Percentiles rank a stretch among this genome's conserved stretches.
These are phyloP conservation scores for Basidiobolus meristosporus DNA, from an alignment of 371 early-diverging fungal genomes.

Conservation along the genomic window DNA sequence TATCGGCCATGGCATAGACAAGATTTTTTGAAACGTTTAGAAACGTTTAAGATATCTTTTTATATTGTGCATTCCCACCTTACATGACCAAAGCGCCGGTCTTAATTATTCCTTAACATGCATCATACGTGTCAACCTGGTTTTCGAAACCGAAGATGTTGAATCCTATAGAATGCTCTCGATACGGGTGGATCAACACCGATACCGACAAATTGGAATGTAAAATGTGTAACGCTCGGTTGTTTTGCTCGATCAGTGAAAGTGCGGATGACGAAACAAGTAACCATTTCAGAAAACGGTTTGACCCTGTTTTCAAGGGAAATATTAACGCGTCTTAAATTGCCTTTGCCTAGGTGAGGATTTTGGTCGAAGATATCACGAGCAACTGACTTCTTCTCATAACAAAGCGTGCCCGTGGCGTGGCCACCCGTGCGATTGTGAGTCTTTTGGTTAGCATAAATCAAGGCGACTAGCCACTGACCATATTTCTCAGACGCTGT, in stretches of 20 bases:
- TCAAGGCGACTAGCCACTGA: too few species aligned
- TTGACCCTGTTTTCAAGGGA: neutral
- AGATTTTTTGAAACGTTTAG: too few species aligned
- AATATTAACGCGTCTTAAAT: neutral
- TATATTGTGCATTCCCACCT: too few species aligned
- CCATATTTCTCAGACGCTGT: too few species aligned
- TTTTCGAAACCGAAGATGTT: slow-evolving; percentile 14
- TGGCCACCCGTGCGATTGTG: slow-evolving; percentile 3
- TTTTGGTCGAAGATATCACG: slow-evolving; percentile 1
- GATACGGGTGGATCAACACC: slow-evolving; percentile 15
- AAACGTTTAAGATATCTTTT: too few species aligned
- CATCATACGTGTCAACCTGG: slow-evolving; percentile 10
- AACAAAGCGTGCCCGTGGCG: slow-evolving; percentile 4
- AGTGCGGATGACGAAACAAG: neutral
- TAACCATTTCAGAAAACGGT: neutral
- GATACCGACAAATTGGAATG: slow-evolving; percentile 12
- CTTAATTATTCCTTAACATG: too few species aligned
- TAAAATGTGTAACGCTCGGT: slow-evolving; percentile 1
- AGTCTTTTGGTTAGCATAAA: neutral
- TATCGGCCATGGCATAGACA: too few species aligned
- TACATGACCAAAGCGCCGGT: too few species aligned
- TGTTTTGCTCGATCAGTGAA: neutral
- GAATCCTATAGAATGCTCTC: slow-evolving; percentile 14
- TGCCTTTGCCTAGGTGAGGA: neutral
- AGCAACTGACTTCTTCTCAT: slow-evolving; percentile 2